phyloP scores from a whole-genome alignment of 495 filamentous ascomycete species.

The Aspergillus ellipticus region DNA sequence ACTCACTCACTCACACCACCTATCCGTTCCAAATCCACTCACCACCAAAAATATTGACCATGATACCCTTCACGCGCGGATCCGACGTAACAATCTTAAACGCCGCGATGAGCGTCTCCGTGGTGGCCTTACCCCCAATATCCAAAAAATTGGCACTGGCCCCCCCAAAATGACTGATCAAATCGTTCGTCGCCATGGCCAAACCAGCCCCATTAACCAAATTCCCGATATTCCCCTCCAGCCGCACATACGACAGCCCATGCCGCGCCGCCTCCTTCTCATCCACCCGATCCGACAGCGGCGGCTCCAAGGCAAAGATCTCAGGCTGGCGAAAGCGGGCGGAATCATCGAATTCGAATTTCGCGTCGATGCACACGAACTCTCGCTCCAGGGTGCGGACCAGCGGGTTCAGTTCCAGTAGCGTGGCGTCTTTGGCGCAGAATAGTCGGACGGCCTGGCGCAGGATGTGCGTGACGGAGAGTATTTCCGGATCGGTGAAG shows the following conservation, averaged over 20 bases:
- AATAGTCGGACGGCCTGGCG: conserved; percentile 27
- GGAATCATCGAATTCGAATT: conserved; percentile 29
- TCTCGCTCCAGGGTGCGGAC: conserved; percentile 22
- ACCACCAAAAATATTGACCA: conserved; percentile 35
- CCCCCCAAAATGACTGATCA: conserved; percentile 24
- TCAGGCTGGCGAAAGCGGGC: conserved; percentile 24
- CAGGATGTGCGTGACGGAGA: conserved; percentile 18
- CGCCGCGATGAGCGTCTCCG: conserved; percentile 24
- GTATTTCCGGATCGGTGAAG: conserved; percentile 25
- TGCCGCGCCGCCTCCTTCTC: conserved; percentile 21
- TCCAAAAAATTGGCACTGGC: conserved; percentile 33
- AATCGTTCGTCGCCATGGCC: conserved; percentile 37
- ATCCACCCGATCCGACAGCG: conserved; percentile 12
- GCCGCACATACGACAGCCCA: conserved; percentile 28
- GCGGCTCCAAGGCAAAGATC: conserved; percentile 24
- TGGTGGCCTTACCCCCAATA: conserved; percentile 28
- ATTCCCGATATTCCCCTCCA: conserved; percentile 33
- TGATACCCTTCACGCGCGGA: conserved; percentile 20
- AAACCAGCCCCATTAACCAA: conserved; percentile 35
- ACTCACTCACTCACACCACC: too few relatives aligned
- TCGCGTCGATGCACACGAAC: conserved; percentile 30
- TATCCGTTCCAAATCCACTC: background rate
- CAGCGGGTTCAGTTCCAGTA: conserved; percentile 34
- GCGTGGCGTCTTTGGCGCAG: conserved; percentile 28
- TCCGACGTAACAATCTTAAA: conserved; percentile 27